Evolutionary conservation across 257 asterid species (phyloP), one percentile per base, ranked within the genome.

Genomic region (Anisodus acutangulus): DNA sequence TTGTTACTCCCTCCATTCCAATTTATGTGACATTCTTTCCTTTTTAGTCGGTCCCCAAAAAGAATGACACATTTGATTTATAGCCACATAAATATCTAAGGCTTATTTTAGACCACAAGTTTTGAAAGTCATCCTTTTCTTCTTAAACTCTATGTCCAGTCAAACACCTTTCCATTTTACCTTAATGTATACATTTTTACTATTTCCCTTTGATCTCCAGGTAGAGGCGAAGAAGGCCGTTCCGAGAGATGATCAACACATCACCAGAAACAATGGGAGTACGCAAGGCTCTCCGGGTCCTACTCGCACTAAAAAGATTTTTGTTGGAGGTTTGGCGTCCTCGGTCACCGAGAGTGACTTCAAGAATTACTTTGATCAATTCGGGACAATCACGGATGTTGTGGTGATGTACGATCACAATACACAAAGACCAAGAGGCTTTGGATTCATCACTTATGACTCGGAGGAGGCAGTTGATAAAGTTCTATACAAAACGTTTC

Each of bases 331-430:
- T 19, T 89, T 93, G 72, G 92, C 97, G 82, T 89, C 97, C 79
- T 86, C 95, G 0, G 92, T 93, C 84, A 91, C 92, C 22, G 97
- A 93, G 78, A 88, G 88, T 13, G 93, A 91, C 86, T 91, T 93
- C 91, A 93, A 93, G 88, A 80, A 49, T 62, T 91, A 93, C 88
- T 93, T 93, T 35, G 93, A 91, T 84, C 93, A 93, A 84, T 93
- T 90, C 11, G 97, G 97, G 64, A 87, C 88, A 8, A 90, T 91
- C 81, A 92, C 94, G 1, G 97, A 93, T 66, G 97, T 90, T 35
- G 97, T 93, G 58, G 97, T 93, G 83, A 93, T 93, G 97, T 93
- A 92, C 66, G 95, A 93, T 81, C 97, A 91, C 84, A 93, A 90
- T 68, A 93, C 97, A 31, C 95, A 92, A 82, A 90, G 97, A 89